A percentile compares a stretch with the other conserved stretches of the same genome.
Evolutionary conservation across 768 basidiomycete genomes (phyloP).

Genomic region (Lactarius pseudohatsudake): DNA sequence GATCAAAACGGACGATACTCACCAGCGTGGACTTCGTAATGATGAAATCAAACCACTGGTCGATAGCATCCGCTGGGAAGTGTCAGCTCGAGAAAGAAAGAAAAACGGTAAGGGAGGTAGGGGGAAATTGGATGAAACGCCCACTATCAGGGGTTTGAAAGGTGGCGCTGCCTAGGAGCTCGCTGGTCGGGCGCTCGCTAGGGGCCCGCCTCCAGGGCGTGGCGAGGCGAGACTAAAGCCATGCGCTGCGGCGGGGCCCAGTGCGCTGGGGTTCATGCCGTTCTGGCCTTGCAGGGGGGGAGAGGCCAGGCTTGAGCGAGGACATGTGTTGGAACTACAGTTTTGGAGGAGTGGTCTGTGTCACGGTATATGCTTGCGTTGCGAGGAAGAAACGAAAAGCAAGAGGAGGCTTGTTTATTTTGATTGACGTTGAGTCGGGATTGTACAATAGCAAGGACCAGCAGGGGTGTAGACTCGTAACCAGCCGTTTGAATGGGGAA

Average conservation of each 20-base stretch:
- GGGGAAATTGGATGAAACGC: not conserved
- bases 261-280: slow-evolving; percentile 55
- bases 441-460: slow-evolving; percentile 64
- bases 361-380: slow-evolving; percentile 13
- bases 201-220: slow-evolving; percentile 58
- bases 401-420: too few species aligned
- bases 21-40: slow-evolving; percentile 89
- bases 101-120: not conserved
- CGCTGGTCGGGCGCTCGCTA: slow-evolving; percentile 67
- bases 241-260: slow-evolving; percentile 53
- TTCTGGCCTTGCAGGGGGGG: slow-evolving; percentile 60
- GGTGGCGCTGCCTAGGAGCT: slow-evolving; percentile 74
- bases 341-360: slow-evolving; percentile 21
- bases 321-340: slow-evolving; percentile 40
- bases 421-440: too few species aligned
- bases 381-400: too few species aligned
- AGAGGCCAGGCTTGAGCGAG: slow-evolving; percentile 68
- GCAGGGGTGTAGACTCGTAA: slow-evolving; percentile 71
- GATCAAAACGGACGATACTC: slow-evolving; percentile 28
- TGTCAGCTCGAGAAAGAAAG: not conserved
- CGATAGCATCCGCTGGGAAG: slow-evolving; percentile 85
- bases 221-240: slow-evolving; percentile 71
- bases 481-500: rapidly evolving
- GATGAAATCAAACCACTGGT: too few species aligned
- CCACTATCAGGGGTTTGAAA: slow-evolving; percentile 88